A percentile compares a stretch with the other conserved stretches of the same genome.
These are phyloP conservation scores for Cryptosporidium meleagridis DNA, from an alignment of 169 alveolate species.

Conservation along the genomic window DNA sequence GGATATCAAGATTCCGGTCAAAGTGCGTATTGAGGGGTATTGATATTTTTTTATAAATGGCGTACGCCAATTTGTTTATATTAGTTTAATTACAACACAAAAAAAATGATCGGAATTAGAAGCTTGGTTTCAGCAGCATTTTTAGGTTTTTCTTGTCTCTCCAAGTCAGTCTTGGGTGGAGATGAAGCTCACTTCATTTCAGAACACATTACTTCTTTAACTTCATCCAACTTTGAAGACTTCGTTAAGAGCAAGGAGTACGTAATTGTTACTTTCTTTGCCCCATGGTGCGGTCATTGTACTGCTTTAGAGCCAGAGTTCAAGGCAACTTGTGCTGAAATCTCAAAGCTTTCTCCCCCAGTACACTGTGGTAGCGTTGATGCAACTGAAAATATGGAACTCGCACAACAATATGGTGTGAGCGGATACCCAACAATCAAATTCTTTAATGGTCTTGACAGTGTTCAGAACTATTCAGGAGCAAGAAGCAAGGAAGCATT, in stretches of 20 bases:
- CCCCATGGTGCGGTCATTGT: constrained; percentile 96
- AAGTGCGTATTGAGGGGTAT: background rate
- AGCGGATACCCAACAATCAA: constrained; percentile 88
- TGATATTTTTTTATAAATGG: background rate
- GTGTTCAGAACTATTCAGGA: constrained; percentile 84
- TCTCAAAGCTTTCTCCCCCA: constrained; percentile 78
- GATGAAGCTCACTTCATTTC: constrained; percentile 74
- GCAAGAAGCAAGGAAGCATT: constrained; percentile 88
- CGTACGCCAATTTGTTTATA: background rate
- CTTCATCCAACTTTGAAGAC: constrained; percentile 86
- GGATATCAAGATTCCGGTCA: constrained; percentile 1
- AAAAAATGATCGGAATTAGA: constrained; percentile 37
- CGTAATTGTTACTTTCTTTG: constrained; percentile 90
- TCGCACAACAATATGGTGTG: constrained; percentile 83
- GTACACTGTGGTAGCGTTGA: constrained; percentile 87
- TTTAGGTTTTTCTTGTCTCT: constrained; percentile 28
- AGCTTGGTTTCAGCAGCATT: constrained; percentile 20
- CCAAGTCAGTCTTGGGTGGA: constrained; percentile 16
- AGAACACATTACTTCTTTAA: constrained; percentile 72
- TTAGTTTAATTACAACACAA: background rate
- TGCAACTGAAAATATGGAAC: constrained; percentile 83
- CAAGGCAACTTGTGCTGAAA: constrained; percentile 86
- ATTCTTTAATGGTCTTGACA: constrained; percentile 79
- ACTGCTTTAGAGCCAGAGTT: constrained; percentile 92
- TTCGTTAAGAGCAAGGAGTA: constrained; percentile 82